Evolutionary conservation across 371 early-diverging fungal genomes (phyloP), one percentile per base, ranked within the genome.

Genomic region (Capniomyces stellatus): DNA sequence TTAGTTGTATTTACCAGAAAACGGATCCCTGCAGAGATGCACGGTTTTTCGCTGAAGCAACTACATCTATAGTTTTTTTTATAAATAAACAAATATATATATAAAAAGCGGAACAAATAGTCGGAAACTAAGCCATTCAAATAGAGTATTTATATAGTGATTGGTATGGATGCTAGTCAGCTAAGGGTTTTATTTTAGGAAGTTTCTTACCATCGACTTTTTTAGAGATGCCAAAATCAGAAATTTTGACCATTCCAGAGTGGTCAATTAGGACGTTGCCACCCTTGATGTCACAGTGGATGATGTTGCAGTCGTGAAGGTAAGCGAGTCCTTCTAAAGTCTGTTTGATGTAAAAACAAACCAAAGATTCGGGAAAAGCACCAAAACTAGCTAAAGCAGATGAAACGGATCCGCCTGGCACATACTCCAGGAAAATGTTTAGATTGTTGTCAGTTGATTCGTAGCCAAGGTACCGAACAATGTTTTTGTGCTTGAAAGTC

Each of bases 141-240:
- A n/a, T n/a, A n/a, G n/a, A n/a, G n/a, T n/a, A n/a, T n/a, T n/a
- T n/a, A n/a, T n/a, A n/a, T n/a, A n/a, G n/a, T n/a, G n/a, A n/a
- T n/a, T n/a, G n/a, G 21, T 53, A 55, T 35, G 19, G 39, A 31
- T 61, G 22, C 47, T 13, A 43, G 29, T 13, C 13, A 27, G 47
- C 19, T 13, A 43, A 13, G 55, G 47, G 21, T 54, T 19, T 35
- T 23, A 29, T 19, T 57, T 4, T 43, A 27, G 19, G 19, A 13
- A 27, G 19, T 13, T 15, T 48, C 43, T 61, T 66, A 56, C 46
- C 85, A 61, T 83, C 83, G 15, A 87, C 77, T 60, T 91, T 89
- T 68, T 98, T 97, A 2, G 97, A 90, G 35, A 98, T 87, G 15
- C 98, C 99, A 79, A 99, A 98, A 67, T 99, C 99, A 1, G 93